Conservation (phyloP, 352 stramenopile species). For the Hyaloperonospora arabidopsidis region DNA sequence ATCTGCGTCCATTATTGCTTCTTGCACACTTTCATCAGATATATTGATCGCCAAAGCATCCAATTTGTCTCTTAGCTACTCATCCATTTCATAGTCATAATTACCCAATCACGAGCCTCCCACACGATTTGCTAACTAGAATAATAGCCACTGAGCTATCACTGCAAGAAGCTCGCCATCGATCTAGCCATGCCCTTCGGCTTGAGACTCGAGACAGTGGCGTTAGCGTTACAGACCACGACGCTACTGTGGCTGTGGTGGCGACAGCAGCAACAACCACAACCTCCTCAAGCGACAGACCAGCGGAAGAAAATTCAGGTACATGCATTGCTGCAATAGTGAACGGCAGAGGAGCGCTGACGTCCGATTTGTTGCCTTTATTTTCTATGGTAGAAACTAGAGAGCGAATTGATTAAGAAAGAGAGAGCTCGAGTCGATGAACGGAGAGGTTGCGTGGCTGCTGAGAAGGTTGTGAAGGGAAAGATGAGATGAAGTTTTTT, state of each 20-base stretch:
- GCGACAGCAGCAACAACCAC: constrained; percentile 2
- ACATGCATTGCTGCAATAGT: neutral
- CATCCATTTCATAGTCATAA: too few relatives aligned
- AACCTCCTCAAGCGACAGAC: neutral
- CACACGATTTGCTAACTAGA: too few relatives aligned
- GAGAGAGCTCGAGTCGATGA: constrained; percentile 53
- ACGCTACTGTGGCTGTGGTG: constrained; percentile 28
- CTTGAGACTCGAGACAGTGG: constrained; percentile 19
- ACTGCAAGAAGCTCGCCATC: too few relatives aligned
- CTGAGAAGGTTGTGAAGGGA: constrained; percentile 61
- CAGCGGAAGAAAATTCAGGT: constrained; percentile 17
- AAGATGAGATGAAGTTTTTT: neutral
- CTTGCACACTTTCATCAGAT: too few relatives aligned
- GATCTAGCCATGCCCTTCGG: neutral
- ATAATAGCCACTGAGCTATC: too few relatives aligned
- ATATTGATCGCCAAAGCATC: too few relatives aligned
- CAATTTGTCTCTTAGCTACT: too few relatives aligned
- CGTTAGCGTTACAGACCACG: constrained; percentile 26
- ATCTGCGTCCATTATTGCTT: too few relatives aligned
- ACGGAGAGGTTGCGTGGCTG: constrained; percentile 48
- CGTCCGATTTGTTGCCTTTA: constrained; percentile 9
- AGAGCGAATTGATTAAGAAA: constrained; percentile 36
- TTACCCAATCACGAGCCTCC: too few relatives aligned
- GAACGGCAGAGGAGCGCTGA: neutral
- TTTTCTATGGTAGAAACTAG: constrained; percentile 20